Evolutionary conservation across 352 stramenopile species (phyloP), one percentile per base, ranked within the genome.

Genomic region (Globisporangium paroecandrum): DNA sequence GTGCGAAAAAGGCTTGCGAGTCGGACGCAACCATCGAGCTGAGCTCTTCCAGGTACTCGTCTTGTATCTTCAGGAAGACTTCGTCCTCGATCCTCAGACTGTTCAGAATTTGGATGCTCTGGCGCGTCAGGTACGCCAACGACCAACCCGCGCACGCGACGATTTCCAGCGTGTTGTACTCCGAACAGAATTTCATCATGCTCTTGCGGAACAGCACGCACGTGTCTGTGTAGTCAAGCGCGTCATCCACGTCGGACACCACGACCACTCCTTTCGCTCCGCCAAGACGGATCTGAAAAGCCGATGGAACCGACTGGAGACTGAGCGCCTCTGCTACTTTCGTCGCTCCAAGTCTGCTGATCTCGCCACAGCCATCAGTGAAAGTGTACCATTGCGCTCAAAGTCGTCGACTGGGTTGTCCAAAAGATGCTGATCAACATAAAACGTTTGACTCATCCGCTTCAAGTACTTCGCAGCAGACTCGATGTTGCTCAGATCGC

Each of bases 221-320:
- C 3, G 66, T 51, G 38, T 77, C 78, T 46, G 36, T 36, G 24
- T 59, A 66, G 25, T 58, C 24, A 1, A 70, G 49, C 1, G 49
- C 15, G 10, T 77, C 71, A 0, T 25, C 49, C 46, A 75, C 58
- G n/a, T 87, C 69, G 3, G 83, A 92, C 7, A 90, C 72, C 1
- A 94, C 86, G 2, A 94, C 69, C 24, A 92, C 82, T 47, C 86
- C 86, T 72, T 94, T 94, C 15, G 85, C 86, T 27, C 86, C 86
- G 60, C 75, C 82, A 1, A 91, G 62, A 20, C 86, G 86, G 49
- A 94, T 90, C 64, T 94, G 86, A 41, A 94, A 92, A 47, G 82
- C 82, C 8, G 83, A 89, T 29, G 83, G 86, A 0, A 79, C 73
- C 29, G 62, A 72, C 0, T 51, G 57, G 1, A 92, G 68, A 25